Percentiles rank a stretch among this genome's conserved stretches.
These are phyloP conservation scores for Pseudonitzschia multiseries DNA, from an alignment of 108 stramenopile species.

Conservation along the genomic window DNA sequence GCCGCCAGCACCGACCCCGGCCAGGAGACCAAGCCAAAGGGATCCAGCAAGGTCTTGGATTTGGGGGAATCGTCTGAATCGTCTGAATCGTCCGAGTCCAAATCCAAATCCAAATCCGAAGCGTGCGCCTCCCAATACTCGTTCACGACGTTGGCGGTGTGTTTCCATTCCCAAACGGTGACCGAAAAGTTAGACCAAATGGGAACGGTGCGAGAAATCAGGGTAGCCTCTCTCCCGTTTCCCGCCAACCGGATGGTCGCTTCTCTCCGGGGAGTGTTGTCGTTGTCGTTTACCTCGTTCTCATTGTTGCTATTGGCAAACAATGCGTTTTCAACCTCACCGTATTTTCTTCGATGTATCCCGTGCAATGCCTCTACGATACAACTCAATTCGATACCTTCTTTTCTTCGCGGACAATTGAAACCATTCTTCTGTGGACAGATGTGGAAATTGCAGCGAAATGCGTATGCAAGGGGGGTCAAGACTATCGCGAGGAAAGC, in stretches of 20 bases:
- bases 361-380: too few relatives aligned
- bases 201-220: slow-evolving; percentile 26
- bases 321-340: too few relatives aligned
- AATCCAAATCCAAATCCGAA: too few relatives aligned
- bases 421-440: too few relatives aligned
- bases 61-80: too few relatives aligned
- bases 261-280: not conserved
- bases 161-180: slow-evolving; percentile 79
- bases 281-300: not conserved
- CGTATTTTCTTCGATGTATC: too few relatives aligned
- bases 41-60: slow-evolving; percentile 66
- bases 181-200: slow-evolving; percentile 34
- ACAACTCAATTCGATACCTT: too few relatives aligned
- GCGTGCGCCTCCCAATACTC: slow-evolving; percentile 55
- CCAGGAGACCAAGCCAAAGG: slow-evolving; percentile 83
- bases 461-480: too few relatives aligned
- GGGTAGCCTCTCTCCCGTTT: slow-evolving; percentile 8
- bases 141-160: slow-evolving; percentile 66
- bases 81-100: too few relatives aligned
- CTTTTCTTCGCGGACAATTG: too few relatives aligned
- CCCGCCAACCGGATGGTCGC: slow-evolving; percentile 9
- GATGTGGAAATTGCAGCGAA: not conserved
- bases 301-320: not conserved
- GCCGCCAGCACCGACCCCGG: slow-evolving; percentile 78
- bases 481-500: too few relatives aligned